Evolutionary conservation across 768 basidiomycete genomes (phyloP).

Genomic region (Termitomyces sp.): DNA sequence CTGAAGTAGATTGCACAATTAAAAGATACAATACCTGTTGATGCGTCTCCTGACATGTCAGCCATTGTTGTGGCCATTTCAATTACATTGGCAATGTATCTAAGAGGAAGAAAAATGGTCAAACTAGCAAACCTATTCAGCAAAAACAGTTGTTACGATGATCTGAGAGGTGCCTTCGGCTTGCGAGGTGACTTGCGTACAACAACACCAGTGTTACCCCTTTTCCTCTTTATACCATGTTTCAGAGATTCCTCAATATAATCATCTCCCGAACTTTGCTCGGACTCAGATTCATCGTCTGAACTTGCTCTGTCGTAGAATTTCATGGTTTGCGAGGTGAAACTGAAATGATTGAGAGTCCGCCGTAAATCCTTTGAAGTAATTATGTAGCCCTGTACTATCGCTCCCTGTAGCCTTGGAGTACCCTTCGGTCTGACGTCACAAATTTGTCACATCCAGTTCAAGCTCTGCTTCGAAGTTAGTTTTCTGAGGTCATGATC

Average conservation of each 20-base stretch:
- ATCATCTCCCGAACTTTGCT: not conserved
- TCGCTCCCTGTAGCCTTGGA: no score
- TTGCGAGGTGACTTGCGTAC: not conserved
- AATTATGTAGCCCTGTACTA: no score
- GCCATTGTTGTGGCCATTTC: conserved; percentile 1
- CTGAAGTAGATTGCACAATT: not conserved
- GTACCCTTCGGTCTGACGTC: no score
- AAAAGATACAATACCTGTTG: not conserved
- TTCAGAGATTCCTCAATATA: not conserved
- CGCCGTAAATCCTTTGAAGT: no score
- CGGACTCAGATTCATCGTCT: not conserved
- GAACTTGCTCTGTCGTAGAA: not conserved
- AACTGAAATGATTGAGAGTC: no score
- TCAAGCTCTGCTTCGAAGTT: no score
- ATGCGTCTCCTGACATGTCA: not conserved
- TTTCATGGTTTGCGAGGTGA: not conserved
- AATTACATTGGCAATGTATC: not conserved
- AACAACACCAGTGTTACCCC: not conserved
- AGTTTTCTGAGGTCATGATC: no score
- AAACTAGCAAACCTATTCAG: not conserved
- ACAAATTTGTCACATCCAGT: no score
- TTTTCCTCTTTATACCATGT: conserved; percentile 4
- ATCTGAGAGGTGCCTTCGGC: conserved; percentile 5
- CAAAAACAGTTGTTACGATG: not conserved
- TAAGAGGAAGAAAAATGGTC: not conserved